Evolutionary conservation across 169 alveolate species (phyloP).

Genomic region (Fabrea salina): DNA sequence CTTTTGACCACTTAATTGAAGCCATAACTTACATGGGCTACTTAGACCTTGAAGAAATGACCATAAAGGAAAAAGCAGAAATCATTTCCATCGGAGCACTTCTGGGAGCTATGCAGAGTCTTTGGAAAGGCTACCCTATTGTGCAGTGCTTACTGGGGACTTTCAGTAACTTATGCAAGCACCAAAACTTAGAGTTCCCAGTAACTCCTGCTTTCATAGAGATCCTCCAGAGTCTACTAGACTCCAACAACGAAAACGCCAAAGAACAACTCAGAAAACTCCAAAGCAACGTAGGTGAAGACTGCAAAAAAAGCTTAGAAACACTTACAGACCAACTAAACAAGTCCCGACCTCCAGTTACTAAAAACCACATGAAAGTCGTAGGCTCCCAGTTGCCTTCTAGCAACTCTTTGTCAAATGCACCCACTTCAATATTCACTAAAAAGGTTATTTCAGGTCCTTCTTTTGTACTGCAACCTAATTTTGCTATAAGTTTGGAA

Average conservation of each 20-base stretch:
- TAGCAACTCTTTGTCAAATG: not conserved
- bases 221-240: not conserved
- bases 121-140: not conserved
- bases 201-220: not conserved
- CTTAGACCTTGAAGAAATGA: not conserved
- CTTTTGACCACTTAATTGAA: not conserved
- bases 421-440: conserved; percentile 2
- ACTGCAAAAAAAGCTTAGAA: not conserved
- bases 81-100: not conserved
- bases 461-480: not conserved
- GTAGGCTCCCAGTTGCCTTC: conserved; percentile 7
- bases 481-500: not conserved
- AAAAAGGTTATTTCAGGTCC: not conserved
- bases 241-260: not conserved
- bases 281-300: not conserved
- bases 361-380: not conserved
- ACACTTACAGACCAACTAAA: not conserved
- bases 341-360: not conserved
- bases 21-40: not conserved
- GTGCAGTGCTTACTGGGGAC: not conserved
- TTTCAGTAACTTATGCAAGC: not conserved
- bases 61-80: conserved; percentile 8
- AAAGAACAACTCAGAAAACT: not conserved
- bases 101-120: not conserved
- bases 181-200: not conserved